A percentile compares a stretch with the other conserved stretches of the same genome.
phyloP scores from a whole-genome alignment of 345 rosid species.

The Camelina laxa region DNA sequence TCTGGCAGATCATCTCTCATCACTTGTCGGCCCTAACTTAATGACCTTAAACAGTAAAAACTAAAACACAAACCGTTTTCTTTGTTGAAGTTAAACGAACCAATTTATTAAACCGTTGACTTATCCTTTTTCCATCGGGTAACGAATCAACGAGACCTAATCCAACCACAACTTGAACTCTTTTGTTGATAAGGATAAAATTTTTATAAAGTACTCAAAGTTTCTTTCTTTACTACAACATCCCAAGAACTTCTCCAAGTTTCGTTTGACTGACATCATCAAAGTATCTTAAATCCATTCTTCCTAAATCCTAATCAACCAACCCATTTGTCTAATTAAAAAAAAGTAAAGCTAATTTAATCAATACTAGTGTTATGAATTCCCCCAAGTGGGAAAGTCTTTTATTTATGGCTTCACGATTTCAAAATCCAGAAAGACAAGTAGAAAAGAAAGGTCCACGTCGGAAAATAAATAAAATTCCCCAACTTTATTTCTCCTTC shows the following conservation, averaged over 20 bases:
- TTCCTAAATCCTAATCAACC: background rate
- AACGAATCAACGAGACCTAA: constrained; percentile 37
- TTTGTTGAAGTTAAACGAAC: constrained; percentile 32
- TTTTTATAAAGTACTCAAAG: constrained; percentile 7
- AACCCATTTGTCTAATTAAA: constrained; percentile 28
- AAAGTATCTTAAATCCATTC: constrained; percentile 24
- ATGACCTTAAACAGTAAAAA: constrained; percentile 3
- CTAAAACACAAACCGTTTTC: constrained; percentile 26
- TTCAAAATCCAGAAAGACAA: constrained; percentile 43
- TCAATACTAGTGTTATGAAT: background rate
- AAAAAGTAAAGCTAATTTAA: background rate
- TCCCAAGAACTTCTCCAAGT: constrained; percentile 46
- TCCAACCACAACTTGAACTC: constrained; percentile 33
- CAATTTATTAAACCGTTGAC: constrained; percentile 38
- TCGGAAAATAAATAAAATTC: constrained; percentile 27
- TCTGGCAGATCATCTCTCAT: constrained; percentile 4
- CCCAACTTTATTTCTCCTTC: constrained; percentile 44
- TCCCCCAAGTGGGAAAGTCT: constrained; percentile 38
- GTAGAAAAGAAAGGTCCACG: constrained; percentile 43
- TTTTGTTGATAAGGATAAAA: constrained; percentile 37
- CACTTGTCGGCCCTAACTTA: constrained; percentile 34
- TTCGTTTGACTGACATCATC: constrained; percentile 39
- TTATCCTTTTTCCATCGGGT: constrained; percentile 3
- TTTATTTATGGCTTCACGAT: constrained; percentile 36
- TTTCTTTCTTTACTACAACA: constrained; percentile 19